Conservation (phyloP, 345 rosid genomes). For the Bruguiera sexangula region DNA sequence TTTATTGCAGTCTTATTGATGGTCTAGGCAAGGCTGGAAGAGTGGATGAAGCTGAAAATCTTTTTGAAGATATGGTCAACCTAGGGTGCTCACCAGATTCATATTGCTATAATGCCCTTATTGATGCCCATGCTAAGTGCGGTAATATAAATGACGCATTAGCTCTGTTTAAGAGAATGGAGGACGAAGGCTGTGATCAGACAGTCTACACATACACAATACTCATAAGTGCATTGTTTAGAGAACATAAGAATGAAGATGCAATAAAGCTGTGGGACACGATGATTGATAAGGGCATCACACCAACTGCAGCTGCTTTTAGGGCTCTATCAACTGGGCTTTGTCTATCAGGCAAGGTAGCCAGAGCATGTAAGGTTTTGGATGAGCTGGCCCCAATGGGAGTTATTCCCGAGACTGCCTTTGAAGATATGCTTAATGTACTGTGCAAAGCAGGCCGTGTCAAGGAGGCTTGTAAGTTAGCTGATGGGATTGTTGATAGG, state of each 20-base stretch:
- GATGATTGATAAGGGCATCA: constrained; percentile 84
- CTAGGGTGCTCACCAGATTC: constrained; percentile 68
- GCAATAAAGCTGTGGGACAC: constrained; percentile 73
- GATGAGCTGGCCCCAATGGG: constrained; percentile 91
- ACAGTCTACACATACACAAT: constrained; percentile 76
- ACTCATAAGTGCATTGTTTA: constrained; percentile 57
- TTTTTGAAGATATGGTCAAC: constrained; percentile 70
- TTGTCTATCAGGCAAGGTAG: constrained; percentile 84
- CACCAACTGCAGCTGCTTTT: constrained; percentile 78
- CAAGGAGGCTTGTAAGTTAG: constrained; percentile 82
- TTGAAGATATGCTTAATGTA: constrained; percentile 72
- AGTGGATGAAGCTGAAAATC: constrained; percentile 66
- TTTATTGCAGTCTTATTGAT: constrained; percentile 75
- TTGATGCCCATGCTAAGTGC: constrained; percentile 59
- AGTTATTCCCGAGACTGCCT: constrained; percentile 66
- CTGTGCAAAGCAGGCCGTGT: constrained; percentile 71
- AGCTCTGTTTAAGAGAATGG: constrained; percentile 64
- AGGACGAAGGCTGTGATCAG: constrained; percentile 68
- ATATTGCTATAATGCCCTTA: constrained; percentile 76
- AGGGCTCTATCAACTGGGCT: constrained; percentile 69
- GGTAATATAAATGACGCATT: constrained; percentile 67
- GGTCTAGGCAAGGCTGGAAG: constrained; percentile 87
- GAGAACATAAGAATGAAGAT: constrained; percentile 68
- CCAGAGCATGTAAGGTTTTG: constrained; percentile 80
- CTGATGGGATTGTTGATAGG: constrained; percentile 79